These are phyloP conservation scores for Rubia peregrina DNA, from an alignment of 305 asterid species.

Conservation along the genomic window DNA sequence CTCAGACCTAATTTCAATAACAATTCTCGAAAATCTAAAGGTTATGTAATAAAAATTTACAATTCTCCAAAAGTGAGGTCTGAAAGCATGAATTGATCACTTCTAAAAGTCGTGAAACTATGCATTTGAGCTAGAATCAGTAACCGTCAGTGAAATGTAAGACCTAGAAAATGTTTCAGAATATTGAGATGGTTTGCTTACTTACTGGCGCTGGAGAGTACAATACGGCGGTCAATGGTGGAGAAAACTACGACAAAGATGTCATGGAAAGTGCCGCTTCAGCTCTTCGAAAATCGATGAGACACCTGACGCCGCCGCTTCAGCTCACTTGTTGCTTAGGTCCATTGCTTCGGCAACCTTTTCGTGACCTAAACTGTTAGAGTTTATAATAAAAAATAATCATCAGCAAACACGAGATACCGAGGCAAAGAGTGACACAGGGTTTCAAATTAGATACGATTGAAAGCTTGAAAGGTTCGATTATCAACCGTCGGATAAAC, in stretches of 20 bases:
- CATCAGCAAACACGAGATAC: too few species aligned
- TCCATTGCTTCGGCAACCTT: too few species aligned
- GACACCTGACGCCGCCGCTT: too few species aligned
- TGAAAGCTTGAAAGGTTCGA: too few species aligned
- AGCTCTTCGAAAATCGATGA: too few species aligned
- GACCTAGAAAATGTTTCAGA: background rate
- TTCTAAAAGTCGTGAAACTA: background rate
- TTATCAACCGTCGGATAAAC: too few species aligned
- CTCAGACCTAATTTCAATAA: constrained; percentile 11
- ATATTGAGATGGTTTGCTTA: background rate
- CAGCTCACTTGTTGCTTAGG: too few species aligned
- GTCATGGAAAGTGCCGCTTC: background rate
- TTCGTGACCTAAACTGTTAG: too few species aligned
- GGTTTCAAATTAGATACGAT: too few species aligned
- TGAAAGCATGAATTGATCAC: background rate
- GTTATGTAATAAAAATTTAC: background rate
- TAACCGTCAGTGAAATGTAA: background rate
- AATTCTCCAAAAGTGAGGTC: background rate
- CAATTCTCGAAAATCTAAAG: background rate
- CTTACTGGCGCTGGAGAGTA: constrained; percentile 4
- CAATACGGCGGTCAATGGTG: constrained; percentile 15
- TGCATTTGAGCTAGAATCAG: background rate
- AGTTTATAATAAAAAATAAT: too few species aligned
- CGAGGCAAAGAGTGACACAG: too few species aligned
- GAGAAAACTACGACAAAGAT: constrained; percentile 6